Conservation (phyloP, 768 basidiomycete species). For the Kwoniella pini region DNA sequence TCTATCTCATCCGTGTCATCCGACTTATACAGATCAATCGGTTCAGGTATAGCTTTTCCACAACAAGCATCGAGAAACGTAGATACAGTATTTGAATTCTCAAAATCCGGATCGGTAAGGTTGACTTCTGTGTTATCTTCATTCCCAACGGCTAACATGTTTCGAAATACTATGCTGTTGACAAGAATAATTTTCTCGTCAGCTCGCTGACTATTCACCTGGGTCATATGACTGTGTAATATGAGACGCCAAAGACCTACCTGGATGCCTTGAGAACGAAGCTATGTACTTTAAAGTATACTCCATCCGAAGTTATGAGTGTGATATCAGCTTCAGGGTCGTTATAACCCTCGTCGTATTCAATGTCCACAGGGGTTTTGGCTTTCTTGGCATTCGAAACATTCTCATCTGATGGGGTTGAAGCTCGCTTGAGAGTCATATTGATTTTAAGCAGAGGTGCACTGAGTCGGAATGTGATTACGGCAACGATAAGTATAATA, state of each 20-base stretch:
- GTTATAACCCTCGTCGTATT: constrained; percentile 2
- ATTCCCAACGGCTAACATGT: constrained; percentile 1
- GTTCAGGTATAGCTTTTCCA: neutral
- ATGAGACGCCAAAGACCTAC: neutral
- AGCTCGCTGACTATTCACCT: neutral
- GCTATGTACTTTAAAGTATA: constrained; percentile 16
- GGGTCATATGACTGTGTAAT: neutral
- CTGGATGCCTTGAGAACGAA: constrained; percentile 10
- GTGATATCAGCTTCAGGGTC: constrained; percentile 9
- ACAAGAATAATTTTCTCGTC: neutral
- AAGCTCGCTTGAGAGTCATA: too few species aligned
- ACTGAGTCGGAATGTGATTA: too few species aligned
- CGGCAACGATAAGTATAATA: too few species aligned
- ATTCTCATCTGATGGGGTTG: neutral
- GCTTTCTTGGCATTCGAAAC: neutral
- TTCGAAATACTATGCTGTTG: constrained; percentile 1
- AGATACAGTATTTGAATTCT: neutral
- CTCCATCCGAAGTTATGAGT: constrained; percentile 9
- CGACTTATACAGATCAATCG: neutral
- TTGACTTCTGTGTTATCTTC: neutral
- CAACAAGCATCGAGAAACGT: neutral
- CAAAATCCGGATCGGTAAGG: constrained; percentile 1
- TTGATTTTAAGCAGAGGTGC: too few species aligned
- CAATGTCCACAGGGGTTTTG: neutral
- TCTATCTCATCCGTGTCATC: too few species aligned